Evolutionary conservation across 2,329 filamentous ascomycete species (phyloP).

Genomic region (Myrmaecium sp.): DNA sequence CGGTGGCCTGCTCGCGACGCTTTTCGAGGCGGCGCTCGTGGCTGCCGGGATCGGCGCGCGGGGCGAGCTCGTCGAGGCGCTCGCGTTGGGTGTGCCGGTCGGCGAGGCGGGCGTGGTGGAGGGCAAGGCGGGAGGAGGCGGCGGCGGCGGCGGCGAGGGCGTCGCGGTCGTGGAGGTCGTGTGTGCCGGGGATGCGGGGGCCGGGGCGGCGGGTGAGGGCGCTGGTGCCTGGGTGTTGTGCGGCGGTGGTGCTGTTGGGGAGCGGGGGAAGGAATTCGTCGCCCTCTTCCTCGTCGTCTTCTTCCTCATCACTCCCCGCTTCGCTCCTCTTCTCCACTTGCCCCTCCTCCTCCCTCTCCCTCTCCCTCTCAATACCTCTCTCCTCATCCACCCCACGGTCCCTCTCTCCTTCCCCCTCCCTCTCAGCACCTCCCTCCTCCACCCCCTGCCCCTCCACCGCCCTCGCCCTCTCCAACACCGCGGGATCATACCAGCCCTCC

Average conservation of each 20-base stretch:
- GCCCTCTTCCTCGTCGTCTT: constrained; percentile 41
- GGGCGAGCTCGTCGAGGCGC: constrained; percentile 61
- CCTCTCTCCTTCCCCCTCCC: constrained; percentile 18
- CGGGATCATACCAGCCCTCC: constrained; percentile 85
- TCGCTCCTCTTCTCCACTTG: not conserved
- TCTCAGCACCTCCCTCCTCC: constrained; percentile 10
- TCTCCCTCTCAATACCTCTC: not conserved
- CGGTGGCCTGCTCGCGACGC: constrained; percentile 55
- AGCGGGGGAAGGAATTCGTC: constrained; percentile 41
- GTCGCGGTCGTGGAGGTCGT: constrained; percentile 7
- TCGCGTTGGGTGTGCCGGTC: constrained; percentile 54
- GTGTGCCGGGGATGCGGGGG: no score
- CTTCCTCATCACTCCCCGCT: not conserved
- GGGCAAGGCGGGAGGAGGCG: constrained; percentile 28
- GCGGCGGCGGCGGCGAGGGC: constrained; percentile 32
- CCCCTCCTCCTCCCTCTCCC: not conserved
- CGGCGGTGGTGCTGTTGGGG: constrained; percentile 20
- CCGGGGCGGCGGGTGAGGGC: no score
- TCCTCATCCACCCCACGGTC: constrained; percentile 1
- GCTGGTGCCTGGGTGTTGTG: no score
- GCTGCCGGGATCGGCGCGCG: constrained; percentile 68
- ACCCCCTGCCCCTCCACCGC: constrained; percentile 8
- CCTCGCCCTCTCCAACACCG: constrained; percentile 41
- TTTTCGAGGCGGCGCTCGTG: constrained; percentile 79
- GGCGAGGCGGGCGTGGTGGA: constrained; percentile 43